These are phyloP conservation scores for Paracoccidioides lutzii DNA, from an alignment of 2,329 filamentous ascomycete species.

Conservation along the genomic window DNA sequence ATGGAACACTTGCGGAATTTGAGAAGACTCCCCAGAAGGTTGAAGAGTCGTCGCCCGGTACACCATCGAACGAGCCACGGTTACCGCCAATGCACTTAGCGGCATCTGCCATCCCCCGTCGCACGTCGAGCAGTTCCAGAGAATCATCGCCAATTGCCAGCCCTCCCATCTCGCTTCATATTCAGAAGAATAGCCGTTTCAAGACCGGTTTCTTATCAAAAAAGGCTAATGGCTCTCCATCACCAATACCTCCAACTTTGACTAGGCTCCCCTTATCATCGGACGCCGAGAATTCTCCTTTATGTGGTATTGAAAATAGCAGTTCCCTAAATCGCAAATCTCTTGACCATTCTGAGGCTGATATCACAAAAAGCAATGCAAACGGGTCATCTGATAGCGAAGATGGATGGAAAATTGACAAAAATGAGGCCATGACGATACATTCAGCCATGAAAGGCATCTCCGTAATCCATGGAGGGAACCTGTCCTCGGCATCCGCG, in stretches of 20 bases:
- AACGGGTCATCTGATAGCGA: conserved; percentile 24
- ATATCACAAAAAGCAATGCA: conserved; percentile 20
- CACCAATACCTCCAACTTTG: conserved; percentile 41
- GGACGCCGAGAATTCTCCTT: conserved; percentile 43
- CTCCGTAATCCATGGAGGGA: conserved; percentile 27
- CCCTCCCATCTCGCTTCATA: conserved; percentile 46
- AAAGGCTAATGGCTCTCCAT: conserved; percentile 52
- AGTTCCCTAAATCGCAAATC: conserved; percentile 38
- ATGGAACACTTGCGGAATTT: conserved; percentile 77
- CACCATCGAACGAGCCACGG: conserved; percentile 38
- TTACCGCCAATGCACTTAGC: conserved; percentile 33
- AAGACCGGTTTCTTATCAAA: conserved; percentile 76
- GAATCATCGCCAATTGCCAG: conserved; percentile 46
- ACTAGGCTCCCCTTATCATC: conserved; percentile 45
- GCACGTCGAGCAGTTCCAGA: conserved; percentile 24
- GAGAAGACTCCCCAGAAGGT: conserved; percentile 73
- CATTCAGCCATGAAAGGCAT: conserved; percentile 45
- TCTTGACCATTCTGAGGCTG: conserved; percentile 18
- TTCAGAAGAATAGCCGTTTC: conserved; percentile 62
- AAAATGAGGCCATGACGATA: conserved; percentile 42
- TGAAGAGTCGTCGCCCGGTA: conserved; percentile 42
- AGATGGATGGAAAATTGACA: conserved; percentile 33
- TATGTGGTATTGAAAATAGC: conserved; percentile 41
- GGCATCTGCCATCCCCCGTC: conserved; percentile 40
- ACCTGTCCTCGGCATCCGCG: conserved; percentile 26